These are phyloP conservation scores for Bipolaris bicolor DNA, from an alignment of 2,329 filamentous ascomycete genomes.

Conservation along the genomic window DNA sequence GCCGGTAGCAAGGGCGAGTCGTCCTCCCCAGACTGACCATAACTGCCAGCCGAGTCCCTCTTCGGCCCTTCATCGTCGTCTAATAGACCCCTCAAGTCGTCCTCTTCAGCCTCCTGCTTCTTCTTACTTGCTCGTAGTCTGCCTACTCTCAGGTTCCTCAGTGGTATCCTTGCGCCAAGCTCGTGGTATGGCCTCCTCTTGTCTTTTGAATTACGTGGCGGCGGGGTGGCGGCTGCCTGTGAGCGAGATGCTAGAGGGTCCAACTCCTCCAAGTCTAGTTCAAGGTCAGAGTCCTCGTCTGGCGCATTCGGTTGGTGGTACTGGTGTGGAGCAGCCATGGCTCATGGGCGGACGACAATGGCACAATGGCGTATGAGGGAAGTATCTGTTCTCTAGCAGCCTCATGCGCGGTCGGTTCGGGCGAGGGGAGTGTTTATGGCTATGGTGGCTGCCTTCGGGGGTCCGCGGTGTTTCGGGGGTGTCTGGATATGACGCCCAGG, in stretches of 20 bases:
- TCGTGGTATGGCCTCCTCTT: slow-evolving; percentile 46
- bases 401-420: slow-evolving; percentile 18
- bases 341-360: slow-evolving; percentile 38
- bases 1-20: slow-evolving; percentile 73
- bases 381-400: slow-evolving; percentile 8
- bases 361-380: slow-evolving; percentile 10
- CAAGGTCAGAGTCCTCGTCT: slow-evolving; percentile 75
- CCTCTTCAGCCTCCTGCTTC: slow-evolving; percentile 62
- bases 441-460: slow-evolving; percentile 26
- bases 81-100: slow-evolving; percentile 70
- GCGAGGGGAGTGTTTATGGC: slow-evolving; percentile 5
- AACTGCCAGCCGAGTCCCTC: slow-evolving; percentile 66
- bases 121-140: slow-evolving; percentile 52
- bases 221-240: slow-evolving; percentile 30
- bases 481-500: slow-evolving; percentile 19
- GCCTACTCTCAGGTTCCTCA: slow-evolving; percentile 65
- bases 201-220: slow-evolving; percentile 39
- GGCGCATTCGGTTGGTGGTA: slow-evolving; percentile 64
- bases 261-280: slow-evolving; percentile 79
- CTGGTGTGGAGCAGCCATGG: slow-evolving; percentile 55
- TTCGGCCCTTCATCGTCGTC: slow-evolving; percentile 64
- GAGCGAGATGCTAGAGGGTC: slow-evolving; percentile 61
- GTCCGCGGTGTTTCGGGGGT: slow-evolving; percentile 31
- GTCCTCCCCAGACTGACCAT: slow-evolving; percentile 64
- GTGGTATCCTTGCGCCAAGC: slow-evolving; percentile 66